Conservation (phyloP, 768 basidiomycete species). For the Amanita pallidorosea region DNA sequence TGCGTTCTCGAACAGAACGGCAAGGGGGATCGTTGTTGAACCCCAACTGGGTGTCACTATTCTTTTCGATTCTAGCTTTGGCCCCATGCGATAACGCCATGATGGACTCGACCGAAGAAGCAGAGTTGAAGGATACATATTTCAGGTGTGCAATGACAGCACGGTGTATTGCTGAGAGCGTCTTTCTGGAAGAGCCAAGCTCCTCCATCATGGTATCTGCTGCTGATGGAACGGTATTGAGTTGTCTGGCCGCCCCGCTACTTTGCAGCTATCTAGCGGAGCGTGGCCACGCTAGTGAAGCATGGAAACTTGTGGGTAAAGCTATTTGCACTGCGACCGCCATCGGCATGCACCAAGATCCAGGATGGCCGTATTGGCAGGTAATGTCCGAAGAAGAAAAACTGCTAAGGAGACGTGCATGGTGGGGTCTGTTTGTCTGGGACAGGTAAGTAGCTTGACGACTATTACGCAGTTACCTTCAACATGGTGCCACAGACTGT, state of each 20-base stretch:
- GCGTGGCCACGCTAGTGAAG: slow-evolving; percentile 37
- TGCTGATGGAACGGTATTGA: slow-evolving; percentile 34
- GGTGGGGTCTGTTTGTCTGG: slow-evolving; percentile 32
- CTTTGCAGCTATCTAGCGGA: slow-evolving; percentile 35
- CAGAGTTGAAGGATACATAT: slow-evolving; percentile 8
- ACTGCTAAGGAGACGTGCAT: slow-evolving; percentile 27
- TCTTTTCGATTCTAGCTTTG: slow-evolving; percentile 38
- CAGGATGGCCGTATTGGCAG: slow-evolving; percentile 28
- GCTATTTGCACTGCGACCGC: slow-evolving; percentile 28
- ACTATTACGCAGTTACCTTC: background rate
- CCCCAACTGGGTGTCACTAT: slow-evolving; percentile 37
- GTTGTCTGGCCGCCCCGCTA: slow-evolving; percentile 34
- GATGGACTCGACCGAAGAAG: slow-evolving; percentile 9
- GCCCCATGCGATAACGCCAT: slow-evolving; percentile 17
- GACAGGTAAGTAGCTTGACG: slow-evolving; percentile 24
- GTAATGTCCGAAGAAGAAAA: slow-evolving; percentile 33
- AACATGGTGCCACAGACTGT: slow-evolving; percentile 17
- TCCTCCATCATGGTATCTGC: slow-evolving; percentile 25
- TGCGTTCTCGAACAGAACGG: slow-evolving; percentile 18
- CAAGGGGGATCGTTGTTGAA: slow-evolving; percentile 29
- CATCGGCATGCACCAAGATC: slow-evolving; percentile 34
- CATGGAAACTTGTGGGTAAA: slow-evolving; percentile 34
- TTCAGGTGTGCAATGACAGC: slow-evolving; percentile 36
- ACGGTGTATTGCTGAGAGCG: slow-evolving; percentile 34
- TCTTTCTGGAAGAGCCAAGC: slow-evolving; percentile 24